Evolutionary conservation across 2,329 filamentous ascomycete species (phyloP).

Genomic region (Aspergillus brunneoviolaceus): DNA sequence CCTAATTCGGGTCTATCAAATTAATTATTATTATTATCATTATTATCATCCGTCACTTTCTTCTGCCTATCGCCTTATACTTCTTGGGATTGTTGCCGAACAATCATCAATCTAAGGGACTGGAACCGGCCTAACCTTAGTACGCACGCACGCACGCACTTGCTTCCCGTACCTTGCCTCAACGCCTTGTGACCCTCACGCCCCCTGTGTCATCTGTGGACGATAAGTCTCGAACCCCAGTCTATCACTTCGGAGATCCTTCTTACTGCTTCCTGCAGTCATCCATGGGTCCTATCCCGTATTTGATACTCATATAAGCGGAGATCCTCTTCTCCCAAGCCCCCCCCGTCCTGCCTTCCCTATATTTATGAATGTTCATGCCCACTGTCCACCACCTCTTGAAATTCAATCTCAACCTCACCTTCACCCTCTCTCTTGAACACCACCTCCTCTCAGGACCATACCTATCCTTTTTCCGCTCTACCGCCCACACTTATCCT

Average conservation of each 20-base stretch:
- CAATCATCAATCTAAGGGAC: conserved; percentile 11
- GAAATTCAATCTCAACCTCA: neutral
- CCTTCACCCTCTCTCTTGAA: conserved; percentile 7
- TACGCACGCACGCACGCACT: neutral
- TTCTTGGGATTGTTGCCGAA: neutral
- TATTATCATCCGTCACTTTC: conserved; percentile 6
- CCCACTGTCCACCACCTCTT: neutral
- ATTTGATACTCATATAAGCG: conserved; percentile 21
- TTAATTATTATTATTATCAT: conserved; percentile 7
- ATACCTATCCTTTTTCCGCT: conserved; percentile 7
- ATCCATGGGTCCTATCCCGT: conserved; percentile 20
- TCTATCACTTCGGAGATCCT: conserved; percentile 18
- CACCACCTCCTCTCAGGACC: conserved; percentile 1
- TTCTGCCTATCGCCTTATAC: neutral
- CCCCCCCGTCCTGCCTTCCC: conserved; percentile 5
- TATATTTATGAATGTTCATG: conserved; percentile 16
- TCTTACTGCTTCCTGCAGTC: conserved; percentile 23
- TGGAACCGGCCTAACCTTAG: conserved; percentile 3
- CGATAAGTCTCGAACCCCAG: conserved; percentile 20
- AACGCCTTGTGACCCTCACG: conserved; percentile 21
- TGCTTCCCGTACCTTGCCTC: conserved; percentile 23
- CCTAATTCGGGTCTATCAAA: conserved; percentile 3
- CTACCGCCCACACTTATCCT: conserved; percentile 11
- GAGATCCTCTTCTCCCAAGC: conserved; percentile 2
- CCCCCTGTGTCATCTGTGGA: conserved; percentile 24